Conservation (phyloP, 2,329 filamentous ascomycete species). For the Podosphaera fusca region DNA sequence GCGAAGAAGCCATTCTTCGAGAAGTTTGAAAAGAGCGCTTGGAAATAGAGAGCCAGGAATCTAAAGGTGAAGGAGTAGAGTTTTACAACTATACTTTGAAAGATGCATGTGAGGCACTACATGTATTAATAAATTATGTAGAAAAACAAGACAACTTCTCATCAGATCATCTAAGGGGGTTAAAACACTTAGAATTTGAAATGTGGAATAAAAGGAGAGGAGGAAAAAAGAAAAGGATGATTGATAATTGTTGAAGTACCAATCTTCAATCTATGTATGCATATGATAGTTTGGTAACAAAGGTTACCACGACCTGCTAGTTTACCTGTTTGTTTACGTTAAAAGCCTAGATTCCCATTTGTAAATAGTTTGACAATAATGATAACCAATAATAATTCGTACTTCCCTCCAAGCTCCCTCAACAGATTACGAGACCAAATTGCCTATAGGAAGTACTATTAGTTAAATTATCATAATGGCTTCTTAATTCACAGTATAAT, state of each 20-base stretch:
- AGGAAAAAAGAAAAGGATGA: too few species aligned
- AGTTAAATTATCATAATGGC: background rate
- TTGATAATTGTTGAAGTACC: too few species aligned
- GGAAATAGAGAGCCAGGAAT: constrained; percentile 37
- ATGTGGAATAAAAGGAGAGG: too few species aligned
- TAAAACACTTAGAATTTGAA: too few species aligned
- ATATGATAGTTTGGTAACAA: too few species aligned
- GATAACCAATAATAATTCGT: background rate
- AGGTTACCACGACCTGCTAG: too few species aligned
- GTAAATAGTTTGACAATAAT: background rate
- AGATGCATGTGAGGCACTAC: constrained; percentile 24
- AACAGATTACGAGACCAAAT: background rate
- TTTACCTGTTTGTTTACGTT: too few species aligned
- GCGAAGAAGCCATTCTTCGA: constrained; percentile 41
- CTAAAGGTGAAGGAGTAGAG: constrained; percentile 61
- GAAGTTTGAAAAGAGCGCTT: constrained; percentile 29
- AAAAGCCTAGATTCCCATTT: too few species aligned
- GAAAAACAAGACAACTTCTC: too few species aligned
- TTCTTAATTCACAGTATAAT: background rate
- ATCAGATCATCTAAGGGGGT: too few species aligned
- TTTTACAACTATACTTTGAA: constrained; percentile 80
- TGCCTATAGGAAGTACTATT: background rate
- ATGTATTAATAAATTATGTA: too few species aligned
- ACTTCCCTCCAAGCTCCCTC: background rate
- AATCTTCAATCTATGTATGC: too few species aligned